These are phyloP conservation scores for Closterium sp. DNA, from an alignment of 139 green algal genomes.

Conservation along the genomic window DNA sequence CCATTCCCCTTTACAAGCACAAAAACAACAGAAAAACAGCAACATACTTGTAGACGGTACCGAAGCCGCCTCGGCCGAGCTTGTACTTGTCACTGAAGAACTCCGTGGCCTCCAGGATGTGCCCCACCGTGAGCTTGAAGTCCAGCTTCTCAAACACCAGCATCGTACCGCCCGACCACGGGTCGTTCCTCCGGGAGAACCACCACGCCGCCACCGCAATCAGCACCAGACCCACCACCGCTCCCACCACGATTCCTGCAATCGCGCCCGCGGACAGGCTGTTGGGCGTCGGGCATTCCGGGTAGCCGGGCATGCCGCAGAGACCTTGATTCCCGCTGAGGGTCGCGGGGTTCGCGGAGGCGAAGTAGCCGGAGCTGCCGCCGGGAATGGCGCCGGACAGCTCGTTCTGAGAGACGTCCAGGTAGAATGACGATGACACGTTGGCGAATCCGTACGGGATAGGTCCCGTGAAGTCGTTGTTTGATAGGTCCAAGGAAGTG, in stretches of 20 bases:
- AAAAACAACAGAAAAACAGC: no score
- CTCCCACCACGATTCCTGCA: constrained; percentile 14
- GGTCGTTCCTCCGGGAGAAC: neutral
- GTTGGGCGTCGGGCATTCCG: neutral
- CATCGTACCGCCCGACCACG: constrained; percentile 1
- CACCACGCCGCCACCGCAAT: neutral
- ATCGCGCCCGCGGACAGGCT: constrained; percentile 13
- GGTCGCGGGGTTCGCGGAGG: neutral
- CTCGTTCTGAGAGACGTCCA: constrained; percentile 4
- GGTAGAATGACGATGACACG: neutral
- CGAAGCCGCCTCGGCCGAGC: constrained; percentile 26
- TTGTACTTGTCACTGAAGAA: constrained; percentile 21
- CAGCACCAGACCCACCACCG: neutral
- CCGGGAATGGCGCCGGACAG: neutral
- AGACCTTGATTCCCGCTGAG: neutral
- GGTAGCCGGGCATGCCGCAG: neutral
- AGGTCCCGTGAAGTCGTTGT: constrained; percentile 3
- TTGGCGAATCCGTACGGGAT: neutral
- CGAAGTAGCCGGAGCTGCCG: neutral
- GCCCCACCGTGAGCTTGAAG: constrained; percentile 1
- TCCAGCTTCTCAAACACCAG: constrained; percentile 27
- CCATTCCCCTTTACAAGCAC: no score
- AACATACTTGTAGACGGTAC: constrained; percentile 26
- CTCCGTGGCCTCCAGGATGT: constrained; percentile 31
- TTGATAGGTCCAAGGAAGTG: neutral